These are phyloP conservation scores for Fusarium sororula DNA, from an alignment of 2,329 filamentous ascomycete genomes.

Conservation along the genomic window DNA sequence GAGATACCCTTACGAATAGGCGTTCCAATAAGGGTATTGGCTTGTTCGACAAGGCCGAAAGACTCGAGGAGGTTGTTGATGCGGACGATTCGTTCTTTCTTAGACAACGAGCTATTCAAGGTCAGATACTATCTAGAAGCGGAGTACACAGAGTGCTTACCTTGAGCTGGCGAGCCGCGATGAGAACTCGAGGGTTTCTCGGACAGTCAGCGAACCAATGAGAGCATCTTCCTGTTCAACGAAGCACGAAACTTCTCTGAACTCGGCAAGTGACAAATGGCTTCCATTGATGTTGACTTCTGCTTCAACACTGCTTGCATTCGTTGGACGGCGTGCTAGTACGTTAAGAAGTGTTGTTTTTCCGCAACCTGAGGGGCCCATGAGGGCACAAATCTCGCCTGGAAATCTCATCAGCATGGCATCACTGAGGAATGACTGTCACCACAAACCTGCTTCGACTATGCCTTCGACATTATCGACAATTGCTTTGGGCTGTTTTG, in stretches of 20 bases:
- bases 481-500: conserved; percentile 70
- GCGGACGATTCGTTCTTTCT: conserved; percentile 67
- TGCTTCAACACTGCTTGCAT: conserved; percentile 51
- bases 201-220: conserved; percentile 81
- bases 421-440: background rate
- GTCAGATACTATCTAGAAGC: background rate
- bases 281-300: conserved; percentile 70
- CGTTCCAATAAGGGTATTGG: conserved; percentile 79
- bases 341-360: conserved; percentile 88
- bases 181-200: conserved; percentile 82
- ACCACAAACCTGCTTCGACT: conserved; percentile 66
- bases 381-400: conserved; percentile 80
- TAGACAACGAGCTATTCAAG: conserved; percentile 47
- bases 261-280: conserved; percentile 59
- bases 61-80: conserved; percentile 73
- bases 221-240: conserved; percentile 91
- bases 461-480: conserved; percentile 70
- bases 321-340: conserved; percentile 66
- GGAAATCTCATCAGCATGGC: background rate
- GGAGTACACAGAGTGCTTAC: conserved; percentile 46
- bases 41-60: conserved; percentile 77
- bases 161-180: conserved; percentile 71
- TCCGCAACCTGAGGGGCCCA: conserved; percentile 79
- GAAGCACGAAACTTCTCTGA: conserved; percentile 76
- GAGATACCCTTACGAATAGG: conserved; percentile 85